These are phyloP conservation scores for Penicillium longicatenatum DNA, from an alignment of 495 filamentous ascomycete species.

Conservation along the genomic window DNA sequence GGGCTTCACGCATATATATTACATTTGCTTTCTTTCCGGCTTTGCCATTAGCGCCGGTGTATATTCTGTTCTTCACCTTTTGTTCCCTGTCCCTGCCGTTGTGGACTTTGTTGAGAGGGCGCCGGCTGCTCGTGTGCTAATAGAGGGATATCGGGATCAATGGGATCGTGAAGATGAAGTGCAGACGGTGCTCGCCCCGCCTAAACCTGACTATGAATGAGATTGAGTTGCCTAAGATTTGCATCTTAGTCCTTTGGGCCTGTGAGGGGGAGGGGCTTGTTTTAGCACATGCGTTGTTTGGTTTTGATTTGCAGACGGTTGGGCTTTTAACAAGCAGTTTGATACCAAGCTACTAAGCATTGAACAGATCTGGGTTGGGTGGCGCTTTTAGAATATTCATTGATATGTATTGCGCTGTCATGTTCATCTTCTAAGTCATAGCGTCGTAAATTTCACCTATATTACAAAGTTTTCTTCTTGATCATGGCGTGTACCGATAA, in stretches of 20 bases:
- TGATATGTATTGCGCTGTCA: not conserved
- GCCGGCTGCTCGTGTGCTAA: conserved; percentile 19
- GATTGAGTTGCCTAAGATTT: too few species aligned
- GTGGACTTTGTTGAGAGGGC: conserved; percentile 21
- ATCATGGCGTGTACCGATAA: not conserved
- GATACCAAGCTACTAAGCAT: too few species aligned
- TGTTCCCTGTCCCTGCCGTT: conserved; percentile 15
- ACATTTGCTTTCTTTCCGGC: conserved; percentile 30
- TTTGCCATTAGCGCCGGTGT: conserved; percentile 23
- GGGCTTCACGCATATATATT: conserved; percentile 27
- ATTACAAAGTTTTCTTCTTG: not conserved
- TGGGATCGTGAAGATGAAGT: conserved; percentile 19
- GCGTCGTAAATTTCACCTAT: not conserved
- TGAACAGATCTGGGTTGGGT: too few species aligned
- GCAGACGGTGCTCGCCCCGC: not conserved
- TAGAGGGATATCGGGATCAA: conserved; percentile 20
- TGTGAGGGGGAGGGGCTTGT: too few species aligned
- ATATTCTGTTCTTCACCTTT: conserved; percentile 22
- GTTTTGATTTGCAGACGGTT: too few species aligned
- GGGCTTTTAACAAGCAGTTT: too few species aligned
- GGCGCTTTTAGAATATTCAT: too few species aligned
- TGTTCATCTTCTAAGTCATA: not conserved
- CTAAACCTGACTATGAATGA: not conserved
- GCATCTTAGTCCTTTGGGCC: too few species aligned
- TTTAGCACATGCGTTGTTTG: too few species aligned